A percentile compares a stretch with the other conserved stretches of the same genome.
phyloP scores from a whole-genome alignment of 2,329 filamentous ascomycete genomes.

The Sordariomycetes sp. region DNA sequence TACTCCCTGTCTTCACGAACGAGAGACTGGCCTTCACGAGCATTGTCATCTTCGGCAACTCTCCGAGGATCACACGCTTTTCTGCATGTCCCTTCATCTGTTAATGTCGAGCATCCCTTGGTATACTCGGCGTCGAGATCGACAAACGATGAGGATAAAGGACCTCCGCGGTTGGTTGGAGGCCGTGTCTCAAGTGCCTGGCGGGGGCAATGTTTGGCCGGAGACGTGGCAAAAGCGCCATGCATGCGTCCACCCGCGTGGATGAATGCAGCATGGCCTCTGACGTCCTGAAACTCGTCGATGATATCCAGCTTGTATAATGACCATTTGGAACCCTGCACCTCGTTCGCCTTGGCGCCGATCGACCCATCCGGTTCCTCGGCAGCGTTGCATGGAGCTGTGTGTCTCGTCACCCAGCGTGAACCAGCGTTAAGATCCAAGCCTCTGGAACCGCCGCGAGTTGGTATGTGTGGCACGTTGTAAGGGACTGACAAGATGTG shows the following conservation, averaged over 20 bases:
- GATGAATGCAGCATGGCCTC: not conserved
- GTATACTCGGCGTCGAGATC: not conserved
- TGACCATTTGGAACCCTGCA: not conserved
- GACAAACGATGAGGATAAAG: not conserved
- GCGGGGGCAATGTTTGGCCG: not conserved
- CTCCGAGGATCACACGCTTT: not conserved
- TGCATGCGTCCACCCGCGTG: not conserved
- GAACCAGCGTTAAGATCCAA: not conserved
- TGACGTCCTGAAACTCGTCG: not conserved
- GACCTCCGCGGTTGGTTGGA: not conserved
- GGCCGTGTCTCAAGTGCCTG: not conserved
- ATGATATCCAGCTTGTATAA: not conserved
- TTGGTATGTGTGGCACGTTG: not conserved
- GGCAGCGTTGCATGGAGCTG: slow-evolving; percentile 1
- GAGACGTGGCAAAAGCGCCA: not conserved
- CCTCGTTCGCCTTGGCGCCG: not conserved
- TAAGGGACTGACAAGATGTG: not conserved
- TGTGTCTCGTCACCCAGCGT: not conserved
- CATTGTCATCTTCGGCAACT: not conserved
- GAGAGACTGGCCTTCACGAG: not conserved
- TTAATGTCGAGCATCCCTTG: not conserved
- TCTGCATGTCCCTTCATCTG: not conserved
- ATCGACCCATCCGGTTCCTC: not conserved
- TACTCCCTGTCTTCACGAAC: too few relatives aligned
- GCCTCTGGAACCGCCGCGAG: not conserved